Base-by-base conservation (phyloP, 1,284 basidiomycete species). In the Papiliotrema fonsecae region DNA sequence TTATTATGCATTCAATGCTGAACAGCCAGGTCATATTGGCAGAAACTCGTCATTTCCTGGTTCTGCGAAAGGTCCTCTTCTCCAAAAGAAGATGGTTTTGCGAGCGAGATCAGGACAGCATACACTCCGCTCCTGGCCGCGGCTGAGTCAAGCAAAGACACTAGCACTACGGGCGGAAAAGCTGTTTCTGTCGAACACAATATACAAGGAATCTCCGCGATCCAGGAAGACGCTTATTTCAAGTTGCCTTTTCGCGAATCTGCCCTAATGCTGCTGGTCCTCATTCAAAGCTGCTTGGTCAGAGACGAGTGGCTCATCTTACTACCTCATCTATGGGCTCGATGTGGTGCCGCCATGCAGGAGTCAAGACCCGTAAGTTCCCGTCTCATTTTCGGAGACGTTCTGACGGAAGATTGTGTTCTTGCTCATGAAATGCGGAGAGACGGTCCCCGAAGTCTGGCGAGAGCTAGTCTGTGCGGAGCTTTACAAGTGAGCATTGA, bases 401-500 rank as follows among this genome's bases (percentile, higher is more conserved):
- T n/a, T n/a, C n/a, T n/a, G n/a, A n/a, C n/a, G 18, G 4, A 9
- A 42, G 27, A 35, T 54, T 13, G 50, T 57, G 0, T 72, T 72
- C 50, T 42, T 72, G 7, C 41, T 72, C 4, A 58, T 62, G 49
- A 72, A 69, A 51, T 69, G 69, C 43, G 63, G 58, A 13, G 69
- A 71, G 47, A 42, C 54, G 22, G 45, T 56, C 16, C 60, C 61
- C 13, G 34, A 35, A 14, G 45, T 50, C 16, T 16, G 65, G 19
- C 37, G 53, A 21, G 47, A 45, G 10, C 34, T 63, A 14, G 54
- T 67, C 19, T 26, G 51, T 10, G 52, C 55, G 3, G 60, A 68
- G 37, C 40, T 68, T 0, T 50, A 47, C 16, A 64, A 49, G 57
- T 62, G 24, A 26, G 40, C 27, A 6, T n/a, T n/a, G n/a, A n/a